Conservation (phyloP, 2,329 filamentous ascomycete genomes). For the Diaporthe citri region DNA sequence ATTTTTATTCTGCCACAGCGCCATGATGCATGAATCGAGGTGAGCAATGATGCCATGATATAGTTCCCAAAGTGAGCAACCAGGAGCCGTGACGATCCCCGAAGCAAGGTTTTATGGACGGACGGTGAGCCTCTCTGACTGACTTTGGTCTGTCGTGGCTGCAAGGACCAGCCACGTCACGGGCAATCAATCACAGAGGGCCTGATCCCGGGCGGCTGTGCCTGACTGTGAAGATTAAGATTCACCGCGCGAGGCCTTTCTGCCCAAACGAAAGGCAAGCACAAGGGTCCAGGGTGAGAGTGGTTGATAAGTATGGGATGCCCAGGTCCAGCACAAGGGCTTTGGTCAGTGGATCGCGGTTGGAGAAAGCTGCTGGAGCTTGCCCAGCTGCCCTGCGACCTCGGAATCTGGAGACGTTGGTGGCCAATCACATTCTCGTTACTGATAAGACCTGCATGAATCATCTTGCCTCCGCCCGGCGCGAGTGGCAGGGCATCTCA, state of each 20-base stretch:
- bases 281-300: not conserved
- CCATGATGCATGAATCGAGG: slow-evolving; percentile 25
- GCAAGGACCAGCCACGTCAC: slow-evolving; percentile 21
- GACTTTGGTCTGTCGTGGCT: not conserved
- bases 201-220: slow-evolving; percentile 1
- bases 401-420: not conserved
- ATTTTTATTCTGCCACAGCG: slow-evolving; percentile 8
- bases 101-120: not conserved
- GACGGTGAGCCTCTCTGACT: slow-evolving; percentile 15
- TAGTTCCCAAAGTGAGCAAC: not conserved
- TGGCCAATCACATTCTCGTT: slow-evolving; percentile 10
- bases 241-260: not conserved
- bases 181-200: not conserved
- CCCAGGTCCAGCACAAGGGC: not conserved
- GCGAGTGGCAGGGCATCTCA: not conserved
- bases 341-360: not conserved
- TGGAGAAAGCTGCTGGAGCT: not conserved
- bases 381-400: slow-evolving; percentile 1
- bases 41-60: slow-evolving; percentile 23
- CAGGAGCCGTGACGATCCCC: not conserved
- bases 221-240: not conserved
- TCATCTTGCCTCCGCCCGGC: not conserved
- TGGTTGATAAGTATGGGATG: not conserved
- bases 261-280: not conserved
- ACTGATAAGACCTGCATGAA: slow-evolving; percentile 11